A percentile compares a stretch with the other conserved stretches of the same genome.
These are phyloP conservation scores for Blastobotrys arbuscula DNA, from an alignment of 1,139 yeast genomes.

Conservation along the genomic window DNA sequence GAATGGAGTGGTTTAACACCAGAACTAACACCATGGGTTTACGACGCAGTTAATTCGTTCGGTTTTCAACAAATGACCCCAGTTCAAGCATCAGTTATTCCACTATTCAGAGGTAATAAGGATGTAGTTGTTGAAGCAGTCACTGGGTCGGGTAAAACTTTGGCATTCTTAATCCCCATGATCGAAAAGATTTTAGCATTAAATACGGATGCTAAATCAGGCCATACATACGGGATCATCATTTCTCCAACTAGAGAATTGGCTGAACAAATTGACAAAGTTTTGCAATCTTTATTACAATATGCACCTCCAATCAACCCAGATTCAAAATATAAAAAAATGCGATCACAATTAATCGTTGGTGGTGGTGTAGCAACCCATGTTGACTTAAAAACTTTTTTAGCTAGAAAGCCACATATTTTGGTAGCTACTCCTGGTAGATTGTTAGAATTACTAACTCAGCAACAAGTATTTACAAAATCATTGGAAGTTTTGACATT, in stretches of 20 bases:
- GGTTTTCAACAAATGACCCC: slow-evolving; percentile 91
- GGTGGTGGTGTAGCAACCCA: slow-evolving; percentile 70
- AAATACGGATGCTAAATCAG: slow-evolving; percentile 30
- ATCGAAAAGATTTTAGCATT: slow-evolving; percentile 52
- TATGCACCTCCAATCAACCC: slow-evolving; percentile 48
- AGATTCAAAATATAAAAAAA: slow-evolving; percentile 22
- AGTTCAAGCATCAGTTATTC: slow-evolving; percentile 93
- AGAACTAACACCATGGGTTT: slow-evolving; percentile 29
- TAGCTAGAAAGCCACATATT: slow-evolving; percentile 56
- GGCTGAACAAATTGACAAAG: slow-evolving; percentile 74
- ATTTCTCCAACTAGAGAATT: slow-evolving; percentile 91
- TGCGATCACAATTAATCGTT: slow-evolving; percentile 66
- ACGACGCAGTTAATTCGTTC: slow-evolving; percentile 61
- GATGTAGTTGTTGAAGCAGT: slow-evolving; percentile 95
- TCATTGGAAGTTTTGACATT: slow-evolving; percentile 70
- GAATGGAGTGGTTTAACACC: slow-evolving; percentile 28
- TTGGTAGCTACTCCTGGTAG: slow-evolving; percentile 94
- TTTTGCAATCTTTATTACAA: slow-evolving; percentile 54
- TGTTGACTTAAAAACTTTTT: slow-evolving; percentile 63
- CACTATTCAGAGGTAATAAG: slow-evolving; percentile 77
- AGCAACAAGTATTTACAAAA: slow-evolving; percentile 36
- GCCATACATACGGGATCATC: slow-evolving; percentile 66
- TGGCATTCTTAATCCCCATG: slow-evolving; percentile 80
- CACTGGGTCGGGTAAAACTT: slow-evolving; percentile 94
- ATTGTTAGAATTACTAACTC: slow-evolving; percentile 59